Percentiles rank a stretch among this genome's conserved stretches.
Evolutionary conservation across 148 eudicot species (phyloP).

Genomic region (Rhododendron mucronatum): DNA sequence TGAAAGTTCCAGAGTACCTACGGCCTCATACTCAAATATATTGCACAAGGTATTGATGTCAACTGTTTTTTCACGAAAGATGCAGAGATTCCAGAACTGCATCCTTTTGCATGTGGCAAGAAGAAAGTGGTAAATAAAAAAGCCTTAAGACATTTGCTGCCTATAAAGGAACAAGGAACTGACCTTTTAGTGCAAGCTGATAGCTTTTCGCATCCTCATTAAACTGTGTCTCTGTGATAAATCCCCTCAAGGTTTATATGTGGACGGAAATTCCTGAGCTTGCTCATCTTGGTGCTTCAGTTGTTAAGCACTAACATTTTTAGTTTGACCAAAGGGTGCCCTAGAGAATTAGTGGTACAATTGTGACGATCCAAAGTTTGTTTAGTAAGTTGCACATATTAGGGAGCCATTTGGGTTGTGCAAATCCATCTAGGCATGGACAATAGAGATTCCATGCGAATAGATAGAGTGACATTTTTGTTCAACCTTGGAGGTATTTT

Average conservation of each 20-base stretch:
- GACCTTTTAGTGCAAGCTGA: not conserved
- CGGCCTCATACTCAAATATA: conserved; percentile 96
- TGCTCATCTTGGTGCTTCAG: not conserved
- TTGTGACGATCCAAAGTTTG: not conserved
- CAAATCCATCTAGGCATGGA: not conserved
- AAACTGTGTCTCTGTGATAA: not conserved
- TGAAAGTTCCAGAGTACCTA: conserved; percentile 87
- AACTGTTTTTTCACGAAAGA: not conserved
- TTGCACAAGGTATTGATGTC: conserved; percentile 75
- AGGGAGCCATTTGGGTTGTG: conserved; percentile 1
- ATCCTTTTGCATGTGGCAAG: not conserved
- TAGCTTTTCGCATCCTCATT: conserved; percentile 2
- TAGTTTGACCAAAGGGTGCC: not conserved
- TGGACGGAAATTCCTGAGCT: not conserved
- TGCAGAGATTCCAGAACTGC: not conserved
- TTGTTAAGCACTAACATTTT: not conserved
- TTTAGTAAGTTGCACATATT: not conserved
- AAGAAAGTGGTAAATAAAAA: not conserved
- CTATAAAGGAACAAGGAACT: not conserved
- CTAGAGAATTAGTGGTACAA: not conserved
- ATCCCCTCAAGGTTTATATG: not conserved
- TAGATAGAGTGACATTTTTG: not conserved
- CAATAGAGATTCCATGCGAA: not conserved
- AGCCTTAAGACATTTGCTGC: not conserved
- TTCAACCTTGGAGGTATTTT: not conserved